A percentile compares a stretch with the other conserved stretches of the same genome.
These are phyloP conservation scores for Phytophthora colocasiae DNA, from an alignment of 352 stramenopile species.

Conservation along the genomic window DNA sequence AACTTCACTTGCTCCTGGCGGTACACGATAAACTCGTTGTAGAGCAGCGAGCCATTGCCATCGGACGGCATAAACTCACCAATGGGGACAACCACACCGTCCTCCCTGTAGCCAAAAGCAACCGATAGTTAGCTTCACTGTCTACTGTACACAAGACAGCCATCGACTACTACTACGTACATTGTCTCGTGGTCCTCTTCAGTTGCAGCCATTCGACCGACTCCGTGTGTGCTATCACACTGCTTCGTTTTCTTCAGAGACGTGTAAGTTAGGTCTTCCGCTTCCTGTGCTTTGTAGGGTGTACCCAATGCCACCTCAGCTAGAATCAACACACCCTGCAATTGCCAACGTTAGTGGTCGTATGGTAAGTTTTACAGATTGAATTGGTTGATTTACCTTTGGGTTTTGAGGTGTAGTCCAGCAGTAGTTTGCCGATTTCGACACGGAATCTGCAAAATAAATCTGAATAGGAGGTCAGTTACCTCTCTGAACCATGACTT, in stretches of 20 bases:
- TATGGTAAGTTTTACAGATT: not conserved
- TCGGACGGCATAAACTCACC: conserved; percentile 63
- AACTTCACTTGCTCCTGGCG: conserved; percentile 70
- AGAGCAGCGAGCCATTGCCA: conserved; percentile 60
- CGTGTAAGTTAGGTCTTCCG: conserved; percentile 63
- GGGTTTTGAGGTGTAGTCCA: conserved; percentile 68
- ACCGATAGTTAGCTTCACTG: no score
- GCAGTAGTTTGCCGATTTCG: conserved; percentile 89
- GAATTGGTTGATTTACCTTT: conserved; percentile 28
- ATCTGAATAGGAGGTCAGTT: conserved; percentile 42
- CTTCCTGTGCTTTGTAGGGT: conserved; percentile 52
- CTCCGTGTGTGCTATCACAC: conserved; percentile 59
- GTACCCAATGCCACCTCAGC: conserved; percentile 71
- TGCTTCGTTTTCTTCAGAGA: conserved; percentile 40
- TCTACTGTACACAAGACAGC: no score
- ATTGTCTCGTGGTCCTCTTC: conserved; percentile 55
- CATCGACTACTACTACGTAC: conserved; percentile 20
- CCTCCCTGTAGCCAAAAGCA: conserved; percentile 31
- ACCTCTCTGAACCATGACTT: no score
- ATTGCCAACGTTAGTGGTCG: not conserved
- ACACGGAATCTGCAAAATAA: conserved; percentile 87
- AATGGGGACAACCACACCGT: conserved; percentile 62
- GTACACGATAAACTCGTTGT: conserved; percentile 86
- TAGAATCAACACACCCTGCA: conserved; percentile 64
- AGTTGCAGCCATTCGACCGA: conserved; percentile 63